phyloP scores from a whole-genome alignment of 2,329 filamentous ascomycete species.

The Sporothrix humicola region DNA sequence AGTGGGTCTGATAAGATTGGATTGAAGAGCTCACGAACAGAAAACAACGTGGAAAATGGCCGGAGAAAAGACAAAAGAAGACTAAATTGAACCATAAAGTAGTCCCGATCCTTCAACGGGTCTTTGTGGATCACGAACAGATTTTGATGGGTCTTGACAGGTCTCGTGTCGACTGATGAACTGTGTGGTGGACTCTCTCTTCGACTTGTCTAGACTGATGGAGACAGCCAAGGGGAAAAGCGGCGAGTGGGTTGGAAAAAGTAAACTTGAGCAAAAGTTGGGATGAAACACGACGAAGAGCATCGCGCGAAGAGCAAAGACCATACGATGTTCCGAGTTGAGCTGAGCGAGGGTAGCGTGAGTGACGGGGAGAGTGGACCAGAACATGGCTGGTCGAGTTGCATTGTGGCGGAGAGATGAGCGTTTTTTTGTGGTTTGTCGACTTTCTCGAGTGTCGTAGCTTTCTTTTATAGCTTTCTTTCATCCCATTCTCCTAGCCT shows the following conservation, averaged over 20 bases:
- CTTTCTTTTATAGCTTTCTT: background rate
- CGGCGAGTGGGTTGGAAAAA: background rate
- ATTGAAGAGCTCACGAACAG: background rate
- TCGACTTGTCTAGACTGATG: background rate
- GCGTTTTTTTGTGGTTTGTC: background rate
- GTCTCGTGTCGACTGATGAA: background rate
- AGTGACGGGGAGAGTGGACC: background rate
- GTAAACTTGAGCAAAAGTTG: background rate
- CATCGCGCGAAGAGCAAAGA: background rate
- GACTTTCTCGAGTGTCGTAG: background rate
- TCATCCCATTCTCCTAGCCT: background rate
- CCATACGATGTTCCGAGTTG: background rate
- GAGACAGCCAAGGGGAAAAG: background rate
- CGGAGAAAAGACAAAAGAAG: background rate
- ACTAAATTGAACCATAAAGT: background rate
- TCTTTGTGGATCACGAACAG: too few species aligned
- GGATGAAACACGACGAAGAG: background rate
- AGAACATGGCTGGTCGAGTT: background rate
- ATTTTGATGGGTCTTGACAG: background rate
- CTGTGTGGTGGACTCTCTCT: background rate
- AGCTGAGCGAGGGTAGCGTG: too few species aligned
- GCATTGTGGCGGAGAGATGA: background rate
- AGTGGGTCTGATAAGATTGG: conserved; percentile 21
- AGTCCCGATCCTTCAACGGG: background rate
- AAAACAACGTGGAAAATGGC: background rate